Percentiles rank a stretch among this genome's conserved stretches.
phyloP scores from a whole-genome alignment of 1,284 basidiomycete species.

The Bjerkandera adusta region DNA sequence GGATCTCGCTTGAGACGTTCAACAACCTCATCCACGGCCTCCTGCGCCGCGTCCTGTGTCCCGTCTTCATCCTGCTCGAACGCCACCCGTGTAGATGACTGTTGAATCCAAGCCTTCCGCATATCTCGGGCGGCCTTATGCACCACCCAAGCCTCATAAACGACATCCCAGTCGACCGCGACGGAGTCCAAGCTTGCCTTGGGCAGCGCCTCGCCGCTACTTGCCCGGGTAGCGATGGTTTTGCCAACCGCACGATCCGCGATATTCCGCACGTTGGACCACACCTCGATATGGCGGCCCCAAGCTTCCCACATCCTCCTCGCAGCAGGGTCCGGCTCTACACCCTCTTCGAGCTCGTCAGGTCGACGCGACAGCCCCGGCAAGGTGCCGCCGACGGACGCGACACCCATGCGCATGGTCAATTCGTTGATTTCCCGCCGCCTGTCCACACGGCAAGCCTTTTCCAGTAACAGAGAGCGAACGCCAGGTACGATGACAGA shows the following conservation, averaged over 20 bases:
- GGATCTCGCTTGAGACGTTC: conserved; percentile 73
- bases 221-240: conserved; percentile 43
- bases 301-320: conserved; percentile 68
- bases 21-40: conserved; percentile 64
- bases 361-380: conserved; percentile 35
- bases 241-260: conserved; percentile 73
- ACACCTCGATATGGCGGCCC: conserved; percentile 64
- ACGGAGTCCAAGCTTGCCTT: conserved; percentile 51
- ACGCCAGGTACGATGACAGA: conserved; percentile 68
- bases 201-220: conserved; percentile 6
- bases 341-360: conserved; percentile 20
- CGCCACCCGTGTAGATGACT: conserved; percentile 42
- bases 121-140: conserved; percentile 48
- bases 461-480: conserved; percentile 58
- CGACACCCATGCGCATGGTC: conserved; percentile 76
- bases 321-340: conserved; percentile 23
- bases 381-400: conserved; percentile 69
- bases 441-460: conserved; percentile 53
- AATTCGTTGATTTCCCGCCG: conserved; percentile 77
- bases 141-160: conserved; percentile 60
- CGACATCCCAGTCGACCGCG: conserved; percentile 58
- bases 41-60: conserved; percentile 33
- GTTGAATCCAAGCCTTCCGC: conserved; percentile 62
- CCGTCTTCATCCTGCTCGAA: conserved; percentile 38
- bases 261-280: conserved; percentile 66